A percentile compares a stretch with the other conserved stretches of the same genome.
Conservation (phyloP, 2,329 filamentous ascomycete species). For the Aspergillus pseudoterreus region DNA sequence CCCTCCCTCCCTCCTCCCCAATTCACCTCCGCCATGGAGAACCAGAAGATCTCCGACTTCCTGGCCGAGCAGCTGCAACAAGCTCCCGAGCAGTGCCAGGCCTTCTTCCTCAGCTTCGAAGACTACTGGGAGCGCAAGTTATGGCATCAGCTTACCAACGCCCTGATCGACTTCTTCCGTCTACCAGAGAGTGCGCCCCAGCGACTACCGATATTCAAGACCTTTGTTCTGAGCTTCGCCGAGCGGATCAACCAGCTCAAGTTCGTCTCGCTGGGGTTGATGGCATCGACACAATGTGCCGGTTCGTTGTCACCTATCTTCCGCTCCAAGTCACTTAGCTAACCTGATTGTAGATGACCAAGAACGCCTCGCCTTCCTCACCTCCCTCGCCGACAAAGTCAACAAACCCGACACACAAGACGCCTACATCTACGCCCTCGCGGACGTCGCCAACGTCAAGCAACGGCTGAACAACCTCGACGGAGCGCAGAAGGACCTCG, state of each 20-base stretch:
- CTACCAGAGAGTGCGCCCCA: conserved; percentile 75
- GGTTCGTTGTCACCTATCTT: conserved; percentile 11
- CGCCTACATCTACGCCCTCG: conserved; percentile 88
- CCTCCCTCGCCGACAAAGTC: conserved; percentile 79
- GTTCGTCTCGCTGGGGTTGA: conserved; percentile 84
- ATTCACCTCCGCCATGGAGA: conserved; percentile 60
- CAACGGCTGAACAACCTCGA: conserved; percentile 74
- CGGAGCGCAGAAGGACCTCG: conserved; percentile 81
- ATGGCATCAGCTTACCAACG: conserved; percentile 96
- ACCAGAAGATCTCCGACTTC: conserved; percentile 86
- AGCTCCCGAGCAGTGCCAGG: conserved; percentile 82
- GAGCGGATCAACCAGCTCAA: conserved; percentile 99
- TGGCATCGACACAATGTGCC: conserved; percentile 75
- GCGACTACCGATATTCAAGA: conserved; percentile 86
- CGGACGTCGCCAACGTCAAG: conserved; percentile 84
- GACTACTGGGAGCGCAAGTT: conserved; percentile 97
- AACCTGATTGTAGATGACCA: conserved; percentile 63
- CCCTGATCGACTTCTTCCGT: conserved; percentile 83
- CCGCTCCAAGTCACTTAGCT: not conserved
- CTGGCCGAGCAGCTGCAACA: conserved; percentile 84
- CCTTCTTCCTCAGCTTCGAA: conserved; percentile 86
- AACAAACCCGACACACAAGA: conserved; percentile 92
- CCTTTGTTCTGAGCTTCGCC: conserved; percentile 92
- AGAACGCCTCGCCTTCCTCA: conserved; percentile 81
- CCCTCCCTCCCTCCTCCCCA: conserved; percentile 6